Base-by-base conservation (phyloP, 768 basidiomycete species). In the Austroboletus festivus region DNA sequence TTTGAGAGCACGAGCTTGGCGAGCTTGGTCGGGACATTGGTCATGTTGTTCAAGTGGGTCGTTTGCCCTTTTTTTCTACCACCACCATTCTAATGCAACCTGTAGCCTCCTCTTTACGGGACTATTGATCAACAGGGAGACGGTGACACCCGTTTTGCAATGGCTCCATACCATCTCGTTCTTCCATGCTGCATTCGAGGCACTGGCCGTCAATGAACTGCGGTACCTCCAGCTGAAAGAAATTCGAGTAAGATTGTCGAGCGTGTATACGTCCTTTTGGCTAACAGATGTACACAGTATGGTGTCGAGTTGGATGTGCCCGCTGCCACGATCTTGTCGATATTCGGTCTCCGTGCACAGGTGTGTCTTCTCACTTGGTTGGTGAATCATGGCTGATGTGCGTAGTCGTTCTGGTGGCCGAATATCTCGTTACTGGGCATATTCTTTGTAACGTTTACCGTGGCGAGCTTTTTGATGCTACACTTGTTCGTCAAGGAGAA, bases 171-270 rank as follows among this genome's bases (percentile, higher is more conserved):
- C 87, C 0, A 62, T 90, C 6, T 96, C 93, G 5, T 98, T 98
- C 78, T 99, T 96, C 85, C 96, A 99, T 71, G 95, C 96, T 20
- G 96, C 91, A 0, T 98, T 93, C 57, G 96, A 99, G 70, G 94
- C 90, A 1, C 78, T 99, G 33, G 85, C 94, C n/a, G 96, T 99
- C 48, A 99, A 98, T 64, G 96, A 99, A 67, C 73, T 99, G 48
- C 77, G 94, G 42, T 97, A 96, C 69, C 71, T 98, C 23, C 90
- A 93, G 61, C 73, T 99, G 30, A 92, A 91, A 65, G 92, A 99
- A 63, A 80, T 85, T 55, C 90, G 88, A 76, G 90, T 91, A 46
- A 48, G 83, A 56, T 30, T 30, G 21, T n/a, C 39, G 3, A 15
- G n/a, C 7, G n/a, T 8, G 34, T 9, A 18, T 49, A 13, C 16